Percentiles rank a stretch among this genome's conserved stretches.
phyloP scores from a whole-genome alignment of 148 eudicot genomes.

The Camellia japonica region DNA sequence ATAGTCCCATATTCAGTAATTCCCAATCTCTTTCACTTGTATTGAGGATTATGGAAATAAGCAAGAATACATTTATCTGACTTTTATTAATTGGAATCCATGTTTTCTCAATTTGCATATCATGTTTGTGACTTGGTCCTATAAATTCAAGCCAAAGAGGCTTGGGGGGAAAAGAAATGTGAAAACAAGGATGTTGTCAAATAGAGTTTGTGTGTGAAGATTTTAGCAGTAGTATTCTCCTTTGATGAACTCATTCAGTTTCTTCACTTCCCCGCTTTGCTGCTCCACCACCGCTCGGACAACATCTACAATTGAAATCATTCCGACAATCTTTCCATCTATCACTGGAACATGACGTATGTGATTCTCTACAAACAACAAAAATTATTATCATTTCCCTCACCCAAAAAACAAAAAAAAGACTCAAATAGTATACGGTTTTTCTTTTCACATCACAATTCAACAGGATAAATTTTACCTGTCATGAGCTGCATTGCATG shows the following conservation, averaged over 20 bases:
- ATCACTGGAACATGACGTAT: conserved; percentile 84
- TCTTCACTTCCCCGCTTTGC: conserved; percentile 71
- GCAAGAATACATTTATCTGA: no score
- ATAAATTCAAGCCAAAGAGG: no score
- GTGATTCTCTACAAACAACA: conserved; percentile 55
- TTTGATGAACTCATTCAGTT: conserved; percentile 70
- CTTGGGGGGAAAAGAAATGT: no score
- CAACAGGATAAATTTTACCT: conserved; percentile 32
- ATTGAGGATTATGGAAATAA: no score
- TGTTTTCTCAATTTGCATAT: neutral
- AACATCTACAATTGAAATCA: conserved; percentile 80
- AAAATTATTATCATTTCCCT: neutral
- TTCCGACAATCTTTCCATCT: conserved; percentile 77
- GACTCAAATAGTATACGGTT: no score
- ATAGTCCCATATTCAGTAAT: no score
- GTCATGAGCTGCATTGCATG: conserved; percentile 94
- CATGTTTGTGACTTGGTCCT: neutral
- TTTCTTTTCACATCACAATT: neutral
- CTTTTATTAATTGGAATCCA: neutral
- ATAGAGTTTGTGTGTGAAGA: no score
- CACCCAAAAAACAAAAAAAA: no score
- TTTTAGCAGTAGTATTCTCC: conserved; percentile 64
- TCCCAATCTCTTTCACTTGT: no score
- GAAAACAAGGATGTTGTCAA: no score
- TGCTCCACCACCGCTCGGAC: conserved; percentile 81